Conservation (phyloP, 768 basidiomycete genomes). For the Termitomyces sp. region DNA sequence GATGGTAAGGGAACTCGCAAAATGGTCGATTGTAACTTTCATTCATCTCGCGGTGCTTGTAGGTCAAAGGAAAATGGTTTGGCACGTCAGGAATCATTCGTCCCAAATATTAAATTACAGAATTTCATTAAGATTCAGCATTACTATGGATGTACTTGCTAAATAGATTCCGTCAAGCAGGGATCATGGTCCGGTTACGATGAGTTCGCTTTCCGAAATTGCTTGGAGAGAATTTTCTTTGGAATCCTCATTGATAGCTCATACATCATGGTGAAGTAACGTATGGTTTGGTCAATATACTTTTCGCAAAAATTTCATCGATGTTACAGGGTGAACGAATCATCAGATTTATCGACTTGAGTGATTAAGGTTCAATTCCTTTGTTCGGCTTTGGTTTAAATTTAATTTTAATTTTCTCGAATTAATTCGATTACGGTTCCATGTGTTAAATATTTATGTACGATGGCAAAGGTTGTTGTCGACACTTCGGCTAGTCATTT, state of each 20-base stretch:
- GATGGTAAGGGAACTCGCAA: slow-evolving; percentile 40
- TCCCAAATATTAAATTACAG: slow-evolving; percentile 19
- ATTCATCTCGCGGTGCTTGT: not conserved
- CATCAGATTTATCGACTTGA: too few species aligned
- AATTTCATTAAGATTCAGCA: not conserved
- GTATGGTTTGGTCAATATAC: too few species aligned
- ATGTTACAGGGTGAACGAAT: too few species aligned
- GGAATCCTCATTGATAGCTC: not conserved
- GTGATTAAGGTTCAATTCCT: too few species aligned
- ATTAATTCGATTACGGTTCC: too few species aligned
- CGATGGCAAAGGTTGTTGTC: too few species aligned
- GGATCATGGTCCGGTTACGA: not conserved
- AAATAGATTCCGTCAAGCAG: not conserved
- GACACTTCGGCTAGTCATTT: too few species aligned
- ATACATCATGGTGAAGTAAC: not conserved
- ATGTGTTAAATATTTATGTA: too few species aligned
- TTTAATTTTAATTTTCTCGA: too few species aligned
- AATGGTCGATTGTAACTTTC: slow-evolving; percentile 1
- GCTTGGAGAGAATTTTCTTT: not conserved
- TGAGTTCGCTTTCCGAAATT: not conserved
- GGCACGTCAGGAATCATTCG: slow-evolving; percentile 28
- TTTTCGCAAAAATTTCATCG: too few species aligned
- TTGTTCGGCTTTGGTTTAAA: too few species aligned
- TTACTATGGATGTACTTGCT: not conserved
- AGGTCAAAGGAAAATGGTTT: slow-evolving; percentile 43